Base-by-base conservation (phyloP, 192 early-diverging fungal genomes). In the Helicostylum pulchrum region DNA sequence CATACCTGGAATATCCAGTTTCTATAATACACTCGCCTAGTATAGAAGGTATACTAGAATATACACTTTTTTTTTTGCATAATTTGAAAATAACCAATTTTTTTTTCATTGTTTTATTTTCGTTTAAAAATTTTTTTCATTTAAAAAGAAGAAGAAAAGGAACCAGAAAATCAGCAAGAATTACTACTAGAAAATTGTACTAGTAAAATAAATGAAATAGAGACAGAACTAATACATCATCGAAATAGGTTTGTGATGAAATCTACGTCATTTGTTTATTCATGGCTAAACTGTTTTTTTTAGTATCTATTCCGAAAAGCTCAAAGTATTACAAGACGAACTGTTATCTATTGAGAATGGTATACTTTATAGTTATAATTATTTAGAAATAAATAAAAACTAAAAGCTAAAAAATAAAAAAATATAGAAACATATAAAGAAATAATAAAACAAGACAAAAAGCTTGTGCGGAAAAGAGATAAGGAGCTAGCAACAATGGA, bases 371-470 rank as follows among this genome's bases (percentile, higher is more conserved):
- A 15, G 6, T 39, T 39, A 39, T 9, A 3, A 9, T 39, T 39
- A 9, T 39, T 39, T 39, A 9, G 36, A 39, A 39, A 2, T 26
- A 26, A 26, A 26, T 26, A 26, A 26, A 26, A 26, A 26, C 26
- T 26, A 26, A 26, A 26, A 26, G 2, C 26, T 26, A 39, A 39
- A 39, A 39, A 36, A 36, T 36, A 36, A 36, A 36, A 36, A 36
- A 5, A 36, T 36, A 36, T 39, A 56, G 54, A 56, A 14, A 30
- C 31, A 3, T 32, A 56, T 19, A 56, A 56, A 56, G 31, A 15
- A 34, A 56, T 56, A 39, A 56, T 36, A 17, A 56, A 56, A 56
- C n/a, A 14, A 32, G 20, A 59, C 14, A 59, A 45, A 59, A 14
- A 48, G 12, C 0, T 5, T 15, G 4, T 15, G 6, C 46, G 46